phyloP scores from a whole-genome alignment of 1,284 basidiomycete genomes.

The Ustilago lituana region DNA sequence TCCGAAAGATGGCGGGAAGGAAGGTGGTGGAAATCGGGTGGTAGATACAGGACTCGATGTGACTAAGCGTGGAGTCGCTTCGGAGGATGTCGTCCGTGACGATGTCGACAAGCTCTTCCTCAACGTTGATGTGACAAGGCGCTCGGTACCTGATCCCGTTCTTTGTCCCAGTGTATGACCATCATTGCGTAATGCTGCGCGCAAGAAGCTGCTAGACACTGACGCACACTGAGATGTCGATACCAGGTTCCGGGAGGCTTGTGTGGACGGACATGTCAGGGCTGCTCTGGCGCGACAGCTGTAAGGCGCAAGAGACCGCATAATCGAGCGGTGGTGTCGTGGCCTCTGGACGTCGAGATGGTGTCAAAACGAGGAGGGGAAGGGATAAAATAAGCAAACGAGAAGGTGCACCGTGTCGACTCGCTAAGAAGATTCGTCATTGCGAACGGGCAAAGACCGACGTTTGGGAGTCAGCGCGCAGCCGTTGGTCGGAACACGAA shows the following conservation, averaged over 20 bases:
- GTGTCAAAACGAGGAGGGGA: too few relatives aligned
- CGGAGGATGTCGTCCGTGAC: conserved; percentile 6
- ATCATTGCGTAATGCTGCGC: background rate
- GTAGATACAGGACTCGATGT: conserved; percentile 18
- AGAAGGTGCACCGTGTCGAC: too few relatives aligned
- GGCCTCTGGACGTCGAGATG: too few relatives aligned
- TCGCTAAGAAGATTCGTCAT: conserved; percentile 5
- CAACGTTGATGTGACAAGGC: background rate
- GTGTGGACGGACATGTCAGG: too few relatives aligned
- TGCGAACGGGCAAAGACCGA: conserved; percentile 6
- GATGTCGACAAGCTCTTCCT: background rate
- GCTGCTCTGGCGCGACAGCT: too few relatives aligned
- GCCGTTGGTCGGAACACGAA: background rate
- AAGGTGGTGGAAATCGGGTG: conserved; percentile 25
- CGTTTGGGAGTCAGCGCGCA: too few relatives aligned
- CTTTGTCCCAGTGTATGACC: background rate
- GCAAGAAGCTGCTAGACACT: background rate
- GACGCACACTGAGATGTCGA: background rate
- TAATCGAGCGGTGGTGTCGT: too few relatives aligned
- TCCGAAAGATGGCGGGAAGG: conserved; percentile 56
- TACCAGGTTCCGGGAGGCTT: too few relatives aligned
- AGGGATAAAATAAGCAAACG: too few relatives aligned
- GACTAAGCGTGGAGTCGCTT: conserved; percentile 11
- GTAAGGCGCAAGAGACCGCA: too few relatives aligned
- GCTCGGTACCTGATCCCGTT: background rate